These are phyloP conservation scores for Termitomyces sp. DNA, from an alignment of 768 basidiomycete species.

Conservation along the genomic window DNA sequence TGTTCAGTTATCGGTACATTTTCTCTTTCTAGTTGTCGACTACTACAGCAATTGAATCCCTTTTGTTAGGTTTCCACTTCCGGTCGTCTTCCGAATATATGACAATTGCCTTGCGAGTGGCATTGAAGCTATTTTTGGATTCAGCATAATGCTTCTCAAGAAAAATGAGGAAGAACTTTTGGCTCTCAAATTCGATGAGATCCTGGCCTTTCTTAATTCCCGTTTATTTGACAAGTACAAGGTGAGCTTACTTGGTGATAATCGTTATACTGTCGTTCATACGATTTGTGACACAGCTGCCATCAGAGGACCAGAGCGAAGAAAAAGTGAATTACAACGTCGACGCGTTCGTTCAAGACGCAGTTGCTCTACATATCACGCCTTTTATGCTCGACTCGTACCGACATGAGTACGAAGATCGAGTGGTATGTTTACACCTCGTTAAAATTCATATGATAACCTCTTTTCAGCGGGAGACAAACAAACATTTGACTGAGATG, in stretches of 20 bases:
- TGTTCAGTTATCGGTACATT: constrained; percentile 88
- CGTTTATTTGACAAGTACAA: constrained; percentile 82
- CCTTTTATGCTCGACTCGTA: constrained; percentile 95
- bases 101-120: constrained; percentile 96
- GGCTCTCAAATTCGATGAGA: constrained; percentile 84
- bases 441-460: not conserved
- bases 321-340: constrained; percentile 47
- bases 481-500: constrained; percentile 80
- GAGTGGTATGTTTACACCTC: constrained; percentile 35
- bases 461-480: constrained; percentile 48
- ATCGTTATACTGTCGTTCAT: not conserved
- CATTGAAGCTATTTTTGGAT: constrained; percentile 95
- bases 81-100: constrained; percentile 93
- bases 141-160: constrained; percentile 80
- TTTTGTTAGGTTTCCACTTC: constrained; percentile 74
- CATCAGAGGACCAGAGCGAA: constrained; percentile 20
- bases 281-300: constrained; percentile 17
- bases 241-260: constrained; percentile 15
- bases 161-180: constrained; percentile 83
- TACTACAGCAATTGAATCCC: not conserved
- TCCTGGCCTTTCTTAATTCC: constrained; percentile 77
- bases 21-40: not conserved
- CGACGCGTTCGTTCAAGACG: constrained; percentile 84
- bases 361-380: constrained; percentile 80
- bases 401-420: constrained; percentile 83